Conservation (phyloP, 768 basidiomycete species). For the Amanita molliuscula region DNA sequence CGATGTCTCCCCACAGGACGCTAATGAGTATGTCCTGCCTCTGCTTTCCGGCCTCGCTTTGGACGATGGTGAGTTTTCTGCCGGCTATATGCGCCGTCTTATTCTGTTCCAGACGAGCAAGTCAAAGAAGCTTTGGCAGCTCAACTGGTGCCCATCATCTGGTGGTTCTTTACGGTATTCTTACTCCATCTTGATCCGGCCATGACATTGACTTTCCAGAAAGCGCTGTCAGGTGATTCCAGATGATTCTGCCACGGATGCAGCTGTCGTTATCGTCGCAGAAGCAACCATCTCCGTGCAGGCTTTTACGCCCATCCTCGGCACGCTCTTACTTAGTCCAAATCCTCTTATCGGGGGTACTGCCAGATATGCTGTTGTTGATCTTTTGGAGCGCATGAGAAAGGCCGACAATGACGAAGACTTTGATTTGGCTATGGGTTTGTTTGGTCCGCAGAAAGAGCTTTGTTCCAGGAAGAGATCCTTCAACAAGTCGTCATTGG, state of each 20-base stretch:
- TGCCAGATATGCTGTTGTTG: conserved; percentile 68
- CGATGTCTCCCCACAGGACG: conserved; percentile 75
- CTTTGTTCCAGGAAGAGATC: conserved; percentile 71
- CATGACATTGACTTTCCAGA: conserved; percentile 5
- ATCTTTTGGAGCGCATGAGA: conserved; percentile 62
- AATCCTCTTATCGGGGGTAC: conserved; percentile 65
- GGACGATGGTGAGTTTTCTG: conserved; percentile 58
- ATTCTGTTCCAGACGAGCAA: conserved; percentile 49
- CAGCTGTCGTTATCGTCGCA: conserved; percentile 19
- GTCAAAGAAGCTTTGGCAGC: conserved; percentile 84
- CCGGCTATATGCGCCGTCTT: conserved; percentile 4
- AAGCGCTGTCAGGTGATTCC: conserved; percentile 63
- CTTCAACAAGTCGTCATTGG: conserved; percentile 83
- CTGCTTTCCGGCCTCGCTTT: conserved; percentile 78
- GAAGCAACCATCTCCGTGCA: conserved; percentile 59
- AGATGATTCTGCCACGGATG: conserved; percentile 28
- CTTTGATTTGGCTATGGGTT: conserved; percentile 22
- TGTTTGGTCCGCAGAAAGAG: conserved; percentile 45
- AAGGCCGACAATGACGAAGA: conserved; percentile 42
- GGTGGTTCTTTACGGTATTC: conserved; percentile 80
- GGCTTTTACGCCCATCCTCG: conserved; percentile 87
- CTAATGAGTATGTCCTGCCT: conserved; percentile 87
- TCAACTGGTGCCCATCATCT: conserved; percentile 72
- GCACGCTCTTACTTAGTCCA: conserved; percentile 75
- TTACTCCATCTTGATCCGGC: conserved; percentile 8